Evolutionary conservation across 2,329 filamentous ascomycete genomes (phyloP), one percentile per base, ranked within the genome.

Genomic region (Colletotrichum sp.): DNA sequence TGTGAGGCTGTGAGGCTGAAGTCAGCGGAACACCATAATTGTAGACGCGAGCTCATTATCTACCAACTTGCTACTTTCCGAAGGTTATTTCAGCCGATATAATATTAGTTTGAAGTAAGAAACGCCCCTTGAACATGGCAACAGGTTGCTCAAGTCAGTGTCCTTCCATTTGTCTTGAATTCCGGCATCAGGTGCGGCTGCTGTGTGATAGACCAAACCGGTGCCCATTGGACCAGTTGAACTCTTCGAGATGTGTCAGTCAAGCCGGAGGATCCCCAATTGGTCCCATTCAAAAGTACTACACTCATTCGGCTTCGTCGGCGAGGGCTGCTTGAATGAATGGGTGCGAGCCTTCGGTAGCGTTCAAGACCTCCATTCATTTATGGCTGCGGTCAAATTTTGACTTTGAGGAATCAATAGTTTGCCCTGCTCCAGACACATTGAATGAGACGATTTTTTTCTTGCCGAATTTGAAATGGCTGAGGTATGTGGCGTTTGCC

Each of bases 161-260:
- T 21, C 2, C 10, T 5, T 21, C 24, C 2, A 5, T 0, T 26
- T 26, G n/a, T 57, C 8, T n/a, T 6, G 2, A 2, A 4, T 7
- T 57, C 10, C 18, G 15, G 52, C 7, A 57, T 57, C 52, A 10
- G n/a, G 4, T 24, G n/a, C 52, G 1, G 3, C 52, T 57, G 52
- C 15, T 26, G 52, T 57, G 12, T 21, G 1, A 26, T 57, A 13
- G 52, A 26, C 52, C 52, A 13, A 15, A 57, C 21, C 24, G 1
- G 3, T 57, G 21, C 0, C 52, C 9, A 57, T 26, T 57, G 9
- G 52, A 8, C n/a, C 52, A 0, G 52, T 26, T 10, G 1, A 18
- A 4, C 52, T 57, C 52, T 57, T 57, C n/a, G 7, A 57, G 21
- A 21, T 57, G 10, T 57, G 18, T 26, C 52, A 57, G 9, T 57